Evolutionary conservation across 352 stramenopile genomes (phyloP).

Genomic region (Phytophthora litchii): DNA sequence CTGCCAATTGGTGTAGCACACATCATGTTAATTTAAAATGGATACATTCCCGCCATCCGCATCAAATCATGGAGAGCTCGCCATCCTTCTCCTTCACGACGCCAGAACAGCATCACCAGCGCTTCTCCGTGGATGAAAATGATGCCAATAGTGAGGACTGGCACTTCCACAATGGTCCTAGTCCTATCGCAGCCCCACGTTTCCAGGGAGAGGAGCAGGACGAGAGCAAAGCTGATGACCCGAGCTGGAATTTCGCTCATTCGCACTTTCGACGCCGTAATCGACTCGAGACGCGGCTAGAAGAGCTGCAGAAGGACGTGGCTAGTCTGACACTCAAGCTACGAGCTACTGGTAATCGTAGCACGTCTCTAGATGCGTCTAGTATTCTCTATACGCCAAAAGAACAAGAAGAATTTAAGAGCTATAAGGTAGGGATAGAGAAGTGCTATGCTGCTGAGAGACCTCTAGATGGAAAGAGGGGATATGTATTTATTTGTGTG

Average conservation of each 20-base stretch:
- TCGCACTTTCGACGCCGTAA: slow-evolving; percentile 61
- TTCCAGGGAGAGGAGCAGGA: slow-evolving; percentile 26
- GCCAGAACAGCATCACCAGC: slow-evolving; percentile 20
- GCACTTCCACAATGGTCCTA: slow-evolving; percentile 26
- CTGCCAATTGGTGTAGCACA: no score
- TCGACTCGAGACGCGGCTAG: slow-evolving; percentile 63
- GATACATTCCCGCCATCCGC: slow-evolving; percentile 9
- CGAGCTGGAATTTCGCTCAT: slow-evolving; percentile 34
- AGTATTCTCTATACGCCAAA: slow-evolving; percentile 23
- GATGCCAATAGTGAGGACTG: slow-evolving; percentile 21
- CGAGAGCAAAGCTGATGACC: slow-evolving; percentile 17
- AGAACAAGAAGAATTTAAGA: slow-evolving; percentile 14
- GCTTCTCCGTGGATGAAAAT: background rate
- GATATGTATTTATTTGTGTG: slow-evolving; percentile 9
- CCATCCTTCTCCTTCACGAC: slow-evolving; percentile 34
- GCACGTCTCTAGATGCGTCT: slow-evolving; percentile 42
- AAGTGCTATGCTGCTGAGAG: background rate
- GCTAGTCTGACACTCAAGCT: slow-evolving; percentile 77
- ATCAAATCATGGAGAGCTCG: slow-evolving; percentile 17
- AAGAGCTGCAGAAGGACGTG: slow-evolving; percentile 79
- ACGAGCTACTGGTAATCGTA: slow-evolving; percentile 39
- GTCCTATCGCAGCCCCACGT: slow-evolving; percentile 17
- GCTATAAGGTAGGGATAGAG: slow-evolving; percentile 9
- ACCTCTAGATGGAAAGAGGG: slow-evolving; percentile 1
- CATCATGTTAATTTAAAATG: slow-evolving; percentile 1